Evolutionary conservation across 1,139 yeast genomes (phyloP).

Genomic region (Sugiyamaella pinicola): DNA sequence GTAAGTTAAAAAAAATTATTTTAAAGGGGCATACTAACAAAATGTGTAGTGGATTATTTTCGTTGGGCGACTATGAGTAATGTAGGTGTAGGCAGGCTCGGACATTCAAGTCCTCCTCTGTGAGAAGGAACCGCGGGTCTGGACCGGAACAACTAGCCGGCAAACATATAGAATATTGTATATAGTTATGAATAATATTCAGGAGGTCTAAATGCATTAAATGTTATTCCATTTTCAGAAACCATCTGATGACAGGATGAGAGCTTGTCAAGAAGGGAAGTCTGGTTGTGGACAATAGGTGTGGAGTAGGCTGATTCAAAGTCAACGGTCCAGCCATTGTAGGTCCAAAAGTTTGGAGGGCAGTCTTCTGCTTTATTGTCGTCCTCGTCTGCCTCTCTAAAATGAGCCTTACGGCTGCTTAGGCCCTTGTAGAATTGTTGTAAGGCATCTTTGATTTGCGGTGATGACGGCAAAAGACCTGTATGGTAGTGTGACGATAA

Average conservation of each 20-base stretch:
- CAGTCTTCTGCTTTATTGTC: constrained; percentile 9
- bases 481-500: constrained; percentile 6
- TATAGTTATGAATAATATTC: constrained; percentile 11
- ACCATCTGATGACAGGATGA: constrained; percentile 7
- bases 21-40: not conserved
- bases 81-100: not conserved
- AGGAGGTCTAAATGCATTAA: constrained; percentile 22
- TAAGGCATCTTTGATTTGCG: constrained; percentile 23
- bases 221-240: constrained; percentile 15
- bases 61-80: constrained; percentile 46
- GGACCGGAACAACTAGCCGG: no score
- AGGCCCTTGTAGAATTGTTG: constrained; percentile 22
- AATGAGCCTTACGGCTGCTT: not conserved
- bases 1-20: constrained; percentile 29
- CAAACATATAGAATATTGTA: not conserved
- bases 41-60: constrained; percentile 39
- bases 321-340: constrained; percentile 34
- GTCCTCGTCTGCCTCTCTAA: constrained; percentile 19
- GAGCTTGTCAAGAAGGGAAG: not conserved
- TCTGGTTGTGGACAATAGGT: constrained; percentile 6
- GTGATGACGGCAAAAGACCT: constrained; percentile 18
- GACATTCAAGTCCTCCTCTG: not conserved
- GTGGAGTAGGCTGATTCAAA: constrained; percentile 22
- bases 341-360: constrained; percentile 19
- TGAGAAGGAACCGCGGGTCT: constrained; percentile 9